Evolutionary conservation across 2,329 filamentous ascomycete genomes (phyloP), one percentile per base, ranked within the genome.

Genomic region (Aspergillus sp.): DNA sequence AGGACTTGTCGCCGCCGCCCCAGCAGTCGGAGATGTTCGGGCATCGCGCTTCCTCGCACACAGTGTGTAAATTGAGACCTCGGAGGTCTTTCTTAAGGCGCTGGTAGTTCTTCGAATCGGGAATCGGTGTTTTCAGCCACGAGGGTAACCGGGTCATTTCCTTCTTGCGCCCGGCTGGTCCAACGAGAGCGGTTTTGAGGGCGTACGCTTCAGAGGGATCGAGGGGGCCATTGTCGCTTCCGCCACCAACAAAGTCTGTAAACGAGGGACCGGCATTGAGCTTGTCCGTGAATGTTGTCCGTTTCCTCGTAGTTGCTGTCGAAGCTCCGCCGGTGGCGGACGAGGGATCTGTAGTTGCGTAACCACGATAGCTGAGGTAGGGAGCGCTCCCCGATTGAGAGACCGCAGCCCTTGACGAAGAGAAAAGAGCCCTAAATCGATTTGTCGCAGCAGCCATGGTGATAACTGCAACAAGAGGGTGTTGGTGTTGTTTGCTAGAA

Each of bases 1-100:
- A 89, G 64, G 86, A 88, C 80, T 96, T 96, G 74, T 89, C 86
- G 71, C 83, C 86, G 34, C 95, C 95, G 60, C 95, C 95, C 95
- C 95, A 99, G 80, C 95, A 99, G 74, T 98, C 93, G 62, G 89
- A 92, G 60, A 99, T 96, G 76, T 99, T 99, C 60, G 95, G 95
- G 76, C 95, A 99, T 64, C 92, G 86, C 1, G 95, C 95, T 79
- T 99, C 95, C 78, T 99, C 95, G 76, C 95, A 99, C 15, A 99
- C 95, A 4, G 95, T 99, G 75, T 97, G 93, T 56, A 99, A 81
- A 57, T 90, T 89, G 59, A 99, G 78, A 0, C 95, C 95, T 36
- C 95, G 85, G 64, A 99, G 79, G 74, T 99, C 95, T 62, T 89
- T 87, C 81, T 96, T 97, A 76, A 99, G 96, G 70, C 91, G 90